Evolutionary conservation across 2,329 filamentous ascomycete species (phyloP), one percentile per base, ranked within the genome.

Genomic region (Alternaria dauci): DNA sequence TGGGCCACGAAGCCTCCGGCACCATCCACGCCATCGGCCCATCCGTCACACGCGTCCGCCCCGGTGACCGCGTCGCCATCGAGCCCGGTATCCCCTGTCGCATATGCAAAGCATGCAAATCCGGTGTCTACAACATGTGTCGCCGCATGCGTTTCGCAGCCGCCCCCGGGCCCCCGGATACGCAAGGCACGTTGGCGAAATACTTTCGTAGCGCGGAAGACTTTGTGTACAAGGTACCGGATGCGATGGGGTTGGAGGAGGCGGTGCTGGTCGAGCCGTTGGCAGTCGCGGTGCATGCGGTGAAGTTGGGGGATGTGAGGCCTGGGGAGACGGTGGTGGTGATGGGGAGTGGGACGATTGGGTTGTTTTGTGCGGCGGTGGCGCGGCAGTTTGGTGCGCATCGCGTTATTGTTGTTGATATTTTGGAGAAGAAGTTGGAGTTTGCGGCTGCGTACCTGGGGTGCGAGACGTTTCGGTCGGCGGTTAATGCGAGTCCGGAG

Each of bases 51-150:
- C 79, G 82, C 69, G 85, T 97, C 74, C 87, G 91, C 73, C 84
- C 91, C 36, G 94, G 94, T 71, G 94, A 97, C 81, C 90, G 92
- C 65, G 92, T 98, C 58, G 94, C 94, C 57, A 86, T 97, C 74
- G 94, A 97, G 82, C 94, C 94, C 60, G 95, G 96, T 76, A 86
- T 96, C 64, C 93, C 95, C 76, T 97, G 94, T 84, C 88, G 90
- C 77, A 86, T 87, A 70, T 97, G 94, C 85, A 90, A 93, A 79
- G 90, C 91, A 12, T 97, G 94, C 79, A 84, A 96, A 69, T 93
- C 91, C 11, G 94, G 94, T 43, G 88, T 91, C 65, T 98, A 97
- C 84, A 96, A 97, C 78, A 92, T 94, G 53, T 97, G 94, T 82
- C 91, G 93, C 70, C 85, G 84, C 47, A 93, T 97, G 70, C 83